A percentile compares a stretch with the other conserved stretches of the same genome.
Evolutionary conservation across 768 basidiomycete genomes (phyloP).

Genomic region (Strobilomyces dryophilus): DNA sequence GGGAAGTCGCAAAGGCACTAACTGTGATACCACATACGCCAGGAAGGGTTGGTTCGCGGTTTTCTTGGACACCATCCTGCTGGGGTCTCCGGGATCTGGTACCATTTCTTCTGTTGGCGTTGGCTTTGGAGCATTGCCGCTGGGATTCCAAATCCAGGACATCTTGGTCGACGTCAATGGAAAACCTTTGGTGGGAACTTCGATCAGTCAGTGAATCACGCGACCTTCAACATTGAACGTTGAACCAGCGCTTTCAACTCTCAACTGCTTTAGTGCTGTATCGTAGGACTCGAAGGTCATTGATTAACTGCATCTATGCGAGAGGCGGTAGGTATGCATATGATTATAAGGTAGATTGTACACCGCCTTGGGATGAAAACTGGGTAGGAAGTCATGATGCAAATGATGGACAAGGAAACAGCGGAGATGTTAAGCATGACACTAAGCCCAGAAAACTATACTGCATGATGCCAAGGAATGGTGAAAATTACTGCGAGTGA

Average conservation of each 20-base stretch:
- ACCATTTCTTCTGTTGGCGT: conserved; percentile 48
- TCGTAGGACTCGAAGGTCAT: conserved; percentile 20
- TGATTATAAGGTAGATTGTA: conserved; percentile 35
- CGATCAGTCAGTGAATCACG: no score
- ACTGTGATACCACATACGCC: conserved; percentile 46
- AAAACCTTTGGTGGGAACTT: neutral
- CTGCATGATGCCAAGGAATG: conserved; percentile 26
- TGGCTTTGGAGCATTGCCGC: conserved; percentile 34
- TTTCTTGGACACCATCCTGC: conserved; percentile 75
- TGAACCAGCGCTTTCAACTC: neutral
- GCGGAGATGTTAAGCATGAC: conserved; percentile 26
- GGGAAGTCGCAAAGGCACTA: neutral
- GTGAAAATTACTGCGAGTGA: conserved; percentile 29
- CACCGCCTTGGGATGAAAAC: conserved; percentile 24
- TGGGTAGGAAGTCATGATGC: conserved; percentile 24
- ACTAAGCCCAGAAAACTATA: conserved; percentile 21
- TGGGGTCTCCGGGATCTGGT: conserved; percentile 58
- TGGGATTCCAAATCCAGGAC: conserved; percentile 62
- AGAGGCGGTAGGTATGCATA: conserved; percentile 32
- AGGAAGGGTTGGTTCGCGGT: conserved; percentile 83
- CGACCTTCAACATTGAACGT: neutral
- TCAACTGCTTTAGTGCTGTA: conserved; percentile 10
- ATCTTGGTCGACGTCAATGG: conserved; percentile 32
- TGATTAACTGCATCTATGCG: conserved; percentile 30
- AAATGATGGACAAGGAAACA: conserved; percentile 20